phyloP scores from a whole-genome alignment of 140 eudicot species.

The Flaveria floridana region DNA sequence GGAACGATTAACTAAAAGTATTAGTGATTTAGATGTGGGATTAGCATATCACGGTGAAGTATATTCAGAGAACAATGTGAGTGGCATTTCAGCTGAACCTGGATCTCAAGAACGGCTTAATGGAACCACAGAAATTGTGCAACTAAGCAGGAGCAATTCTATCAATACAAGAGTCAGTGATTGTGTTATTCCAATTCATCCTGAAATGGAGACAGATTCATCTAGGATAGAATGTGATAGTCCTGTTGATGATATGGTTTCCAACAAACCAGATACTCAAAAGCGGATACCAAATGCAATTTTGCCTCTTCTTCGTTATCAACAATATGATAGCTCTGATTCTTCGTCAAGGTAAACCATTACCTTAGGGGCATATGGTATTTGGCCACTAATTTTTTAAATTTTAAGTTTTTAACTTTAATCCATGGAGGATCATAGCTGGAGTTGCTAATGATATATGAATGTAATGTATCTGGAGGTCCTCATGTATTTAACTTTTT shows the following conservation, averaged over 20 bases:
- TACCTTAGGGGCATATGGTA: constrained; percentile 17
- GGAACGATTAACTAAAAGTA: constrained; percentile 69
- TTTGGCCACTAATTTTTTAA: constrained; percentile 10
- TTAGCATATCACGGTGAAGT: constrained; percentile 39
- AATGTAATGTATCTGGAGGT: not conserved
- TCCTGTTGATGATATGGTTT: constrained; percentile 29
- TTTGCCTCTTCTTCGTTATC: constrained; percentile 59
- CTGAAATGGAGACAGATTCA: constrained; percentile 39
- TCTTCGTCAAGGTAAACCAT: constrained; percentile 75
- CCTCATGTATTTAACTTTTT: not conserved
- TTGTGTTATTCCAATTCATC: constrained; percentile 30
- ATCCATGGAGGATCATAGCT: constrained; percentile 18
- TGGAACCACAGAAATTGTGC: constrained; percentile 44
- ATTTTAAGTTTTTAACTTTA: constrained; percentile 6
- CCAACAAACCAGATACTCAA: constrained; percentile 46
- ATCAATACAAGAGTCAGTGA: constrained; percentile 25
- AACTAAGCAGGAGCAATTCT: constrained; percentile 41
- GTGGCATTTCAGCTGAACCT: constrained; percentile 35
- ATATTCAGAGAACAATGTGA: constrained; percentile 39
- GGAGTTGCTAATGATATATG: constrained; percentile 15
- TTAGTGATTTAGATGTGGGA: constrained; percentile 55
- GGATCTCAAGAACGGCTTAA: constrained; percentile 38
- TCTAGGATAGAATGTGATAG: constrained; percentile 37
- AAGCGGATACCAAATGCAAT: constrained; percentile 61
- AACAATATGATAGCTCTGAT: constrained; percentile 77